A percentile compares a stretch with the other conserved stretches of the same genome.
phyloP scores from a whole-genome alignment of 2,329 filamentous ascomycete genomes.

The Colletotrichum siamense region DNA sequence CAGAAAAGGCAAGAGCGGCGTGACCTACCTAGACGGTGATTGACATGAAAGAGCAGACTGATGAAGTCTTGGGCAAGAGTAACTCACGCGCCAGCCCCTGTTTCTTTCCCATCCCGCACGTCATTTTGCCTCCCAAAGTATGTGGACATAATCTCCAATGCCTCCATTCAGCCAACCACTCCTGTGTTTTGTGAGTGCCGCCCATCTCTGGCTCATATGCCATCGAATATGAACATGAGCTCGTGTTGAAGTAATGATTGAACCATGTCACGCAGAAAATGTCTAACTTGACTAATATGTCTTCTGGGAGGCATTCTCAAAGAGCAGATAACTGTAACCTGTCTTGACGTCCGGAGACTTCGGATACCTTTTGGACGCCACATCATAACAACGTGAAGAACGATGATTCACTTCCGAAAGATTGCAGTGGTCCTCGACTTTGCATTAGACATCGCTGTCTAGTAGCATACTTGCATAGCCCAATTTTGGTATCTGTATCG shows the following conservation, averaged over 20 bases:
- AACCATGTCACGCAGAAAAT: background rate
- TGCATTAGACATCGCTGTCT: background rate
- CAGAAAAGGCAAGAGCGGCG: background rate
- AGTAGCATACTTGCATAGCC: constrained; percentile 11
- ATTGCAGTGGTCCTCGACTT: background rate
- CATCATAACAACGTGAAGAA: background rate
- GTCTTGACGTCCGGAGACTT: background rate
- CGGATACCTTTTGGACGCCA: background rate
- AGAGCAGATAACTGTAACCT: background rate
- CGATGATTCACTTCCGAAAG: background rate
- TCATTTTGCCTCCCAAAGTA: background rate
- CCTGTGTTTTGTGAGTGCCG: background rate
- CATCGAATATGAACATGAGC: background rate
- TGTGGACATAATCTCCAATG: background rate
- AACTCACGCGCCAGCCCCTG: background rate
- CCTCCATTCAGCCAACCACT: background rate
- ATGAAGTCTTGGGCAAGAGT: background rate
- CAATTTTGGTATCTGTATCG: constrained; percentile 19
- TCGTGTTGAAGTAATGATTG: background rate
- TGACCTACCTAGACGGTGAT: background rate
- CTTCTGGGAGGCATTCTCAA: background rate
- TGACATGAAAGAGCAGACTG: background rate
- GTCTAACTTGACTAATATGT: background rate
- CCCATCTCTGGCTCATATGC: background rate
- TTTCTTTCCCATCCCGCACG: background rate